phyloP scores from a whole-genome alignment of 257 asterid species.

The Euphrasia confusa region DNA sequence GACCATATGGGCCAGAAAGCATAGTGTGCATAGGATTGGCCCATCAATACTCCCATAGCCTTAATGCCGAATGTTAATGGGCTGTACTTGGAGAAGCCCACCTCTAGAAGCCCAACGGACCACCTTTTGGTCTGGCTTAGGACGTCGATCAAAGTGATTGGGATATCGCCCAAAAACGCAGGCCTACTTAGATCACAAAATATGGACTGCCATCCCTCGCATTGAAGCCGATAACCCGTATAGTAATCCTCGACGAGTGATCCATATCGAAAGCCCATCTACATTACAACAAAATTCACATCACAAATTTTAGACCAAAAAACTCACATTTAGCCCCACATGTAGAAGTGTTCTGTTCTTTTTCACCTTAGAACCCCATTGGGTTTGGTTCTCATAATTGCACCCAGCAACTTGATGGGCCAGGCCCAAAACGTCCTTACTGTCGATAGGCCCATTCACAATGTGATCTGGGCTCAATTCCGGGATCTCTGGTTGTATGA shows the following conservation, averaged over 20 bases:
- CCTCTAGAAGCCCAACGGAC: conserved; percentile 72
- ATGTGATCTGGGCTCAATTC: conserved; percentile 40
- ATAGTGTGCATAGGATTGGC: conserved; percentile 44
- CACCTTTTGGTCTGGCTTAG: conserved; percentile 60
- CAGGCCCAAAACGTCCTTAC: conserved; percentile 23
- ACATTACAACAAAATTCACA: background rate
- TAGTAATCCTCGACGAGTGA: conserved; percentile 69
- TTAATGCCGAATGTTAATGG: conserved; percentile 49
- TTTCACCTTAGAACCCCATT: conserved; percentile 69
- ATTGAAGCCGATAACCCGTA: conserved; percentile 60
- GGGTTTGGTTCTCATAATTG: conserved; percentile 44
- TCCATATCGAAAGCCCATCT: conserved; percentile 72
- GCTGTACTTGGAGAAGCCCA: conserved; percentile 47
- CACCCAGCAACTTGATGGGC: conserved; percentile 60
- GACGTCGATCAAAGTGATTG: conserved; percentile 50
- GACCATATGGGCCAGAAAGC: conserved; percentile 70
- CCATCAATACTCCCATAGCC: conserved; percentile 45
- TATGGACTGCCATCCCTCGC: conserved; percentile 72
- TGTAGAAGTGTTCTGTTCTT: background rate
- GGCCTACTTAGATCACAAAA: conserved; percentile 57
- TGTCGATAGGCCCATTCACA: conserved; percentile 34
- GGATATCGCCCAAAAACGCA: conserved; percentile 67
- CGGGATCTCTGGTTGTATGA: conserved; percentile 34
- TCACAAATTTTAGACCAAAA: background rate
- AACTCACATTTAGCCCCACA: background rate